Conservation (phyloP, 1,139 yeast genomes). For the Lodderomyces oxycetoniae region DNA sequence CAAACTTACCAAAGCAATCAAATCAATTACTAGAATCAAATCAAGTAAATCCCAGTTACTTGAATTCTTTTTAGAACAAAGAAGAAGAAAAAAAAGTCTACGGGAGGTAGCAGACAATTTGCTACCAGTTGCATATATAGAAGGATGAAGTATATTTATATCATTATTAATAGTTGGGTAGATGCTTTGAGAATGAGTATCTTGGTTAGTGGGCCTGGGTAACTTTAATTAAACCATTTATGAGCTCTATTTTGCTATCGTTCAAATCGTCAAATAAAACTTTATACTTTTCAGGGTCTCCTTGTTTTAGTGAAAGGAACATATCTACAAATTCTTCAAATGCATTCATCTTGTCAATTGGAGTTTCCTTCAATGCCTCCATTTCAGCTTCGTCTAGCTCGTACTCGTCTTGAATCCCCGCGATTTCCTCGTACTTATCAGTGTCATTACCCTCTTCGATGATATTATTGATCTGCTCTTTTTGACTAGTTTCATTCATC, state of each 20-base stretch:
- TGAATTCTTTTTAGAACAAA: too few species aligned
- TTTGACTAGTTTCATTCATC: slow-evolving; percentile 31
- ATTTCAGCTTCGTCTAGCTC: slow-evolving; percentile 51
- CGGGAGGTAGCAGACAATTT: too few species aligned
- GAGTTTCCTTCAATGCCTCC: slow-evolving; percentile 51
- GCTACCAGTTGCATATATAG: too few species aligned
- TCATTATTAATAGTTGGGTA: too few species aligned
- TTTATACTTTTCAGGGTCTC: slow-evolving; percentile 30
- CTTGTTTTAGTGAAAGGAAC: slow-evolving; percentile 29
- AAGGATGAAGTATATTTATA: too few species aligned
- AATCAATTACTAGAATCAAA: too few species aligned
- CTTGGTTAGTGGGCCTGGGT: too few species aligned
- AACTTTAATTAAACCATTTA: slow-evolving; percentile 28
- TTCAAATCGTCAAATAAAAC: slow-evolving; percentile 37
- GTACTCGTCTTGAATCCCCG: slow-evolving; percentile 31
- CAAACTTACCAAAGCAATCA: too few species aligned
- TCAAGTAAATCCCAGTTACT: too few species aligned
- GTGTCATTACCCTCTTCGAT: slow-evolving; percentile 27
- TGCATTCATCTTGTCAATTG: slow-evolving; percentile 46
- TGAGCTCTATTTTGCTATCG: slow-evolving; percentile 31
- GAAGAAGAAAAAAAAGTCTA: too few species aligned
- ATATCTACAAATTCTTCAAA: slow-evolving; percentile 39
- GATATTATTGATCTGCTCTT: slow-evolving; percentile 20
- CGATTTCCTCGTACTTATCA: slow-evolving; percentile 21
- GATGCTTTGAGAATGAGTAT: too few species aligned